Evolutionary conservation across 176 grass and related monocot species (phyloP).

Genomic region (Eleusine indica): DNA sequence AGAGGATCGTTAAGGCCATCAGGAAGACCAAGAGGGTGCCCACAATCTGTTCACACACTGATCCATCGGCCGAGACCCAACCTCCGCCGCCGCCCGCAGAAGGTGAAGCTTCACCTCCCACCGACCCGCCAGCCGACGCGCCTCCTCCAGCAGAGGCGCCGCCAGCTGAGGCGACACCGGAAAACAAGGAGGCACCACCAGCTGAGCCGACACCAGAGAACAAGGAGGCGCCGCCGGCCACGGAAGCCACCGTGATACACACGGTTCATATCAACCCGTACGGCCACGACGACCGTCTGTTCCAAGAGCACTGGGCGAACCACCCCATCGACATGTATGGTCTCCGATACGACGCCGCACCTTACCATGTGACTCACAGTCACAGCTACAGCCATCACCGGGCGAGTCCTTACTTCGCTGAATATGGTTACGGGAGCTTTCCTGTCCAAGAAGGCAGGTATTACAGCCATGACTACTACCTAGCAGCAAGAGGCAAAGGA

Average conservation of each 20-base stretch:
- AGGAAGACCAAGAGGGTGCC: conserved; percentile 75
- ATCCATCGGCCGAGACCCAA: conserved; percentile 30
- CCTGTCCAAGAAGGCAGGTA: conserved; percentile 42
- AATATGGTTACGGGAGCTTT: conserved; percentile 37
- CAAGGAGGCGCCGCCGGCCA: conserved; percentile 32
- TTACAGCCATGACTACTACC: conserved; percentile 43
- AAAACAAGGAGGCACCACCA: conserved; percentile 37
- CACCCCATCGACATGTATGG: conserved; percentile 33
- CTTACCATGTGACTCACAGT: conserved; percentile 42
- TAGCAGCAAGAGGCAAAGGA: conserved; percentile 41
- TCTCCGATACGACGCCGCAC: conserved; percentile 37
- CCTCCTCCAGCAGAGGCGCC: conserved; percentile 23
- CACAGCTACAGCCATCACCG: conserved; percentile 48
- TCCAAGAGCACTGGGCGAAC: conserved; percentile 40
- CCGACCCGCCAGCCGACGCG: conserved; percentile 33
- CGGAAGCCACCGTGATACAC: conserved; percentile 37
- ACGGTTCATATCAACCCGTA: conserved; percentile 57
- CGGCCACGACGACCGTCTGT: not conserved
- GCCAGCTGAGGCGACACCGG: conserved; percentile 26
- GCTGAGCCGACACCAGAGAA: conserved; percentile 23
- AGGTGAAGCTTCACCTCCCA: conserved; percentile 27
- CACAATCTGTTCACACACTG: conserved; percentile 62
- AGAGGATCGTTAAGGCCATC: conserved; percentile 80
- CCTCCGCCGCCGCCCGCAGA: conserved; percentile 29
- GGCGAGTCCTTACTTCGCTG: conserved; percentile 38